These are phyloP conservation scores for Aspergillus aculeatinus DNA, from an alignment of 2,329 filamentous ascomycete species.

Conservation along the genomic window DNA sequence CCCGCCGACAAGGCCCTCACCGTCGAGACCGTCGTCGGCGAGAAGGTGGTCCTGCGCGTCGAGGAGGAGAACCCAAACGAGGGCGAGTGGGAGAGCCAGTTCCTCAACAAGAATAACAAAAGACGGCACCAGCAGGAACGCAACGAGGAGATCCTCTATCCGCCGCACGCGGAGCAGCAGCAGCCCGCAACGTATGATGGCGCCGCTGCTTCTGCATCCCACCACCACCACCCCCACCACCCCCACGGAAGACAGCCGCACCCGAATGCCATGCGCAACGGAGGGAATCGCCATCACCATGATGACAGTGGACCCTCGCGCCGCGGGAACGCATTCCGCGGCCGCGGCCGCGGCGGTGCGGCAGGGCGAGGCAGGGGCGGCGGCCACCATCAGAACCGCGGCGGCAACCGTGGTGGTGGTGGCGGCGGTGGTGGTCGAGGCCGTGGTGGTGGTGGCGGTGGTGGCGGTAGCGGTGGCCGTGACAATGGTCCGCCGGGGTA, in stretches of 20 bases:
- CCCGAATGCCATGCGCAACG: conserved; percentile 31
- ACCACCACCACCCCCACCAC: neutral
- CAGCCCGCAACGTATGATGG: conserved; percentile 24
- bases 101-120: conserved; percentile 61
- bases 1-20: conserved; percentile 67
- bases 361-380: conserved; percentile 40
- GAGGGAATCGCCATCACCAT: conserved; percentile 35
- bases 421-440: conserved; percentile 52
- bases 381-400: conserved; percentile 28
- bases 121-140: conserved; percentile 58
- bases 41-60: conserved; percentile 80
- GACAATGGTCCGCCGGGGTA: conserved; percentile 58
- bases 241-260: conserved; percentile 23
- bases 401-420: conserved; percentile 47
- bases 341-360: conserved; percentile 40
- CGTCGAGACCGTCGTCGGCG: conserved; percentile 80
- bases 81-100: conserved; percentile 63
- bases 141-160: conserved; percentile 50
- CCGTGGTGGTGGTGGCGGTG: conserved; percentile 52
- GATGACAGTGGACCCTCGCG: conserved; percentile 42
- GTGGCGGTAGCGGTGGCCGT: conserved; percentile 42
- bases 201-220: conserved; percentile 2
- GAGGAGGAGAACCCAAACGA: conserved; percentile 68
- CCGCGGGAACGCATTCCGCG: conserved; percentile 32
- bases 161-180: conserved; percentile 28